These are phyloP conservation scores for Chaetomium olivaceum DNA, from an alignment of 2,329 filamentous ascomycete species.

Conservation along the genomic window DNA sequence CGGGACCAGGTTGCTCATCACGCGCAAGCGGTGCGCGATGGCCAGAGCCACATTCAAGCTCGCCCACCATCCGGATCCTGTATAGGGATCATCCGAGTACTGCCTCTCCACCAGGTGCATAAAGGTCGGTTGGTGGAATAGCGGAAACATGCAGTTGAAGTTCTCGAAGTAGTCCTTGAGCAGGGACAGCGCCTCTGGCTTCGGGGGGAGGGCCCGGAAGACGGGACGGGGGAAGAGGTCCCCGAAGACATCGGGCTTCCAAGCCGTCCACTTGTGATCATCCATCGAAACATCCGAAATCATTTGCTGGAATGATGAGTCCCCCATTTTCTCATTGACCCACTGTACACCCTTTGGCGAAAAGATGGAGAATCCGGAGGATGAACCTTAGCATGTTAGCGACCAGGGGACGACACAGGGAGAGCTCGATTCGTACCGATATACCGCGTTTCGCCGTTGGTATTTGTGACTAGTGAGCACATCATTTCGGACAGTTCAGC, in stretches of 20 bases:
- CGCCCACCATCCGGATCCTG: constrained; percentile 97
- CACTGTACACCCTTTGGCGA: constrained; percentile 97
- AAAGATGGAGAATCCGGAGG: constrained; percentile 97
- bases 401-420: constrained; percentile 3
- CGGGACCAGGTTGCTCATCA: constrained; percentile 92
- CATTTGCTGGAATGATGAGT: constrained; percentile 91
- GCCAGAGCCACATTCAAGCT: constrained; percentile 91
- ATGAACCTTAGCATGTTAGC: constrained; percentile 64
- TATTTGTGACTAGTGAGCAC: constrained; percentile 96
- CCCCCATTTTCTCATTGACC: constrained; percentile 98
- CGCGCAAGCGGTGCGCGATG: constrained; percentile 87
- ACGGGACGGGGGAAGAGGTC: constrained; percentile 86
- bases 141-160: constrained; percentile 97
- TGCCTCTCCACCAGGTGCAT: constrained; percentile 96
- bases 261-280: constrained; percentile 93
- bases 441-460: constrained; percentile 90
- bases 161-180: constrained; percentile 96
- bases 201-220: constrained; percentile 79
- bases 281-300: constrained; percentile 88
- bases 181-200: constrained; percentile 82
- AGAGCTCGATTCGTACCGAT: constrained; percentile 64
- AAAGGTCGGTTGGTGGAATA: constrained; percentile 97
- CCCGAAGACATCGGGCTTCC: constrained; percentile 96
- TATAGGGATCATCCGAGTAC: constrained; percentile 88
- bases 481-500: constrained; percentile 96